These are phyloP conservation scores for Mycena crocata DNA, from an alignment of 768 basidiomycete species.

Conservation along the genomic window DNA sequence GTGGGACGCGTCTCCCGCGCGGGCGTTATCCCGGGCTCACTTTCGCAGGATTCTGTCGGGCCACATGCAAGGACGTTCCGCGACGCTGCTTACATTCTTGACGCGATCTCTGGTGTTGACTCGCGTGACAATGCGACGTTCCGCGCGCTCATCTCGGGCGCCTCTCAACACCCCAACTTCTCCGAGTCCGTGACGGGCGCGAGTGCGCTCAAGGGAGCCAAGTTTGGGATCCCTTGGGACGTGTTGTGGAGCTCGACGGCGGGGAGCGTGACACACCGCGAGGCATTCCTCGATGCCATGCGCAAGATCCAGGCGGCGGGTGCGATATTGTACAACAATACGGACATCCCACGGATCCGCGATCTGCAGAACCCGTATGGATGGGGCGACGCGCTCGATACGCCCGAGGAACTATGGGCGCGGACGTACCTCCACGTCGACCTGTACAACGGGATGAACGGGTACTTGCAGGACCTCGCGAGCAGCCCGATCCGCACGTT, in stretches of 20 bases:
- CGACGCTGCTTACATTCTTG: slow-evolving; percentile 15
- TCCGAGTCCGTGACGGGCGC: background rate
- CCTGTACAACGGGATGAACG: slow-evolving; percentile 20
- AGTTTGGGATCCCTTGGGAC: slow-evolving; percentile 17
- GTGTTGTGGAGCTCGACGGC: slow-evolving; percentile 16
- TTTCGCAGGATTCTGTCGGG: slow-evolving; percentile 68
- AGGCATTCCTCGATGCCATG: background rate
- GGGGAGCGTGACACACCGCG: slow-evolving; percentile 13
- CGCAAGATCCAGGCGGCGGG: background rate
- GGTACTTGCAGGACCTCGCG: background rate
- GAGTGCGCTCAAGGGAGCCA: background rate
- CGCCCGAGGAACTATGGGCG: slow-evolving; percentile 17
- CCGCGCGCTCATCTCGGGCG: slow-evolving; percentile 7
- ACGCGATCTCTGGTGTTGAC: slow-evolving; percentile 17
- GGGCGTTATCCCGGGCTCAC: slow-evolving; percentile 68
- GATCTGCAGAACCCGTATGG: slow-evolving; percentile 14
- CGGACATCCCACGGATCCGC: slow-evolving; percentile 12
- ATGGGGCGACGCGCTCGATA: slow-evolving; percentile 22
- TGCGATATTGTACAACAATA: slow-evolving; percentile 13
- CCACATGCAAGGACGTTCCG: slow-evolving; percentile 14
- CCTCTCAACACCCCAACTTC: slow-evolving; percentile 8
- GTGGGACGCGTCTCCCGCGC: slow-evolving; percentile 69
- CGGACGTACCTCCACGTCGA: slow-evolving; percentile 20
- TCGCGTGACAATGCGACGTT: slow-evolving; percentile 16
- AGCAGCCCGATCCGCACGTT: slow-evolving; percentile 5